Base-by-base conservation (phyloP, 352 stramenopile species). In the Phytophthora capsici region DNA sequence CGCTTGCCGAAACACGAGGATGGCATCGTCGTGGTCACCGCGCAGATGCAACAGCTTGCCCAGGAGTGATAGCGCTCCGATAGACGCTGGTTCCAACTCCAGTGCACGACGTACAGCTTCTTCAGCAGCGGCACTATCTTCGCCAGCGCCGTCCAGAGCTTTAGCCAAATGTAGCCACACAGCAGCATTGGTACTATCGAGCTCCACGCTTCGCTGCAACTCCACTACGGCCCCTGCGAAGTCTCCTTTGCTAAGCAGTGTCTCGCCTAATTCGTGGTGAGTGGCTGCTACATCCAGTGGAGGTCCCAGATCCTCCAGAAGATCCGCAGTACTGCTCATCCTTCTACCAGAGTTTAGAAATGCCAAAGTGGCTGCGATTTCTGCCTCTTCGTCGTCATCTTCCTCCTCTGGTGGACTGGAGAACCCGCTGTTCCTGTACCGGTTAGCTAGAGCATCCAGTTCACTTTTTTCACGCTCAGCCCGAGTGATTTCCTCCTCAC, bases 1-100 rank as follows among this genome's bases (percentile, higher is more conserved):
- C 12, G 79, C 83, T 46, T 71, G 60, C 1, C 83, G 77, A 61
- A 90, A 91, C 8, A 90, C 79, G 8, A 73, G 57, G 41, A 91
- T 91, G 2, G 83, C 83, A 53, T 91, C 79, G 26, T 91, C 83
- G 36, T 91, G 83, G 30, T 90, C 77, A 13, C 83, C 83, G 8
- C 81, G 75, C 23, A 79, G 41, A 45, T 91, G 80, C 52, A 91
- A 66, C 54, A 91, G 58, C 36, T 88, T 88, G 0, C 83, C 83
- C 2, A 90, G 56, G 6, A 91, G 63, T 17, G 80, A 91, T 1
- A 91, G 54, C 1, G 79, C 79, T n/a, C 77, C 66, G 16, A 90
- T 67, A 19, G 79, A 88, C 4, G 69, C 45, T 16, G 71, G 66
- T 14, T 89, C 74, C 40, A 86, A 64, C 30, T 73, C 63, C 14